These are phyloP conservation scores for Arthrocladium fulminans DNA, from an alignment of 2,329 filamentous ascomycete species.

Conservation along the genomic window DNA sequence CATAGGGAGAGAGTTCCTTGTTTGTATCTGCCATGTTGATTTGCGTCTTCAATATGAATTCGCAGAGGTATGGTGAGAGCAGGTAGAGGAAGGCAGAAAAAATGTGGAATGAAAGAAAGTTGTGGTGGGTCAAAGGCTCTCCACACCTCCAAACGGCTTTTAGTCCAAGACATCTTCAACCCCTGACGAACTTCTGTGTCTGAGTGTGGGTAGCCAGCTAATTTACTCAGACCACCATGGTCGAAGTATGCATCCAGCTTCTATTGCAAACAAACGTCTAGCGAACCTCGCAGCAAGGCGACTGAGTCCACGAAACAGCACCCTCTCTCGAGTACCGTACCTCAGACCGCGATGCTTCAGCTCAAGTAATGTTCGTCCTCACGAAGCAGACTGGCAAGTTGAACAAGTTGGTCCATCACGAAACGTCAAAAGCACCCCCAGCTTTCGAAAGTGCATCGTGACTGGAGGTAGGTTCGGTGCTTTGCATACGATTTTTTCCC, in stretches of 20 bases:
- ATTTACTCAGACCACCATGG: not conserved
- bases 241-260: not conserved
- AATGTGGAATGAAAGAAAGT: too few species aligned
- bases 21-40: not conserved
- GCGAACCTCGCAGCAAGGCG: not conserved
- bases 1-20: conserved; percentile 41
- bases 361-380: not conserved
- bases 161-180: not conserved
- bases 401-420: not conserved
- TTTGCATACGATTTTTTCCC: not conserved
- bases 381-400: not conserved
- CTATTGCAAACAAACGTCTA: not conserved
- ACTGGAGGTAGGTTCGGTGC: not conserved
- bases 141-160: too few species aligned
- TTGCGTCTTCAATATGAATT: not conserved
- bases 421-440: not conserved
- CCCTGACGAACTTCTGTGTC: too few species aligned
- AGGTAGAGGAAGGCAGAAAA: not conserved
- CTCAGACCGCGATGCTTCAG: not conserved
- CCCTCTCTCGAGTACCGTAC: not conserved
- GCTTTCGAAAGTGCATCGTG: conserved; percentile 4
- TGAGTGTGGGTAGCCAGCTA: too few species aligned
- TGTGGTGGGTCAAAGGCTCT: too few species aligned
- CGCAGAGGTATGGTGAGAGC: not conserved
- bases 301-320: not conserved